Evolutionary conservation across 2,329 filamentous ascomycete genomes (phyloP).

Genomic region (Sphaerulina musiva): DNA sequence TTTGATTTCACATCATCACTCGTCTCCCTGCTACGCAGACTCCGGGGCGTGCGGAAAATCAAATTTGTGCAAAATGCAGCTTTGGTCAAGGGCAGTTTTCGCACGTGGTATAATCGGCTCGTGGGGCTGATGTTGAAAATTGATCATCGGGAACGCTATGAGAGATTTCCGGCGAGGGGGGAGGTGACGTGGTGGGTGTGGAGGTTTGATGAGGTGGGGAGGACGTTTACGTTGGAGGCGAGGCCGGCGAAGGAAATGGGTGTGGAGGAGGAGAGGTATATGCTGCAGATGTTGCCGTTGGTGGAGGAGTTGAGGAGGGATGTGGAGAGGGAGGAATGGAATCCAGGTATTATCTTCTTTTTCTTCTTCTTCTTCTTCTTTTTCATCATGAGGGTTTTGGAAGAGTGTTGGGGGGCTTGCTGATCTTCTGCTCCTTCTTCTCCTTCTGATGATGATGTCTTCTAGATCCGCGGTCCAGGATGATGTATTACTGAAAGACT

Average conservation of each 20-base stretch:
- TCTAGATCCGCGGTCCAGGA: no score
- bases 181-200: slow-evolving; percentile 39
- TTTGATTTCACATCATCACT: slow-evolving; percentile 33
- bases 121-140: slow-evolving; percentile 37
- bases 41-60: slow-evolving; percentile 35
- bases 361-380: no score
- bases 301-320: slow-evolving; percentile 33
- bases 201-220: slow-evolving; percentile 28
- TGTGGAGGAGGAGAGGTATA: slow-evolving; percentile 34
- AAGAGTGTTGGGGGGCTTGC: no score
- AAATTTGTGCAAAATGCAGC: slow-evolving; percentile 34
- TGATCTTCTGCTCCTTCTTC: not conserved
- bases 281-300: slow-evolving; percentile 35
- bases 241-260: slow-evolving; percentile 27
- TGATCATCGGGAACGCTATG: slow-evolving; percentile 39
- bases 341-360: slow-evolving; percentile 25
- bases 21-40: slow-evolving; percentile 31
- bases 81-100: slow-evolving; percentile 34
- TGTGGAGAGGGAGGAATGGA: slow-evolving; percentile 35
- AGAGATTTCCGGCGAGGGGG: slow-evolving; percentile 27
- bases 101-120: slow-evolving; percentile 36
- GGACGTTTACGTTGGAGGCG: slow-evolving; percentile 31
- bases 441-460: no score
- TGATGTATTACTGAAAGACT: no score
- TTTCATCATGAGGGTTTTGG: not conserved